Evolutionary conservation across 1,284 basidiomycete genomes (phyloP), one percentile per base, ranked within the genome.

Genomic region (Ustilago trichophora): DNA sequence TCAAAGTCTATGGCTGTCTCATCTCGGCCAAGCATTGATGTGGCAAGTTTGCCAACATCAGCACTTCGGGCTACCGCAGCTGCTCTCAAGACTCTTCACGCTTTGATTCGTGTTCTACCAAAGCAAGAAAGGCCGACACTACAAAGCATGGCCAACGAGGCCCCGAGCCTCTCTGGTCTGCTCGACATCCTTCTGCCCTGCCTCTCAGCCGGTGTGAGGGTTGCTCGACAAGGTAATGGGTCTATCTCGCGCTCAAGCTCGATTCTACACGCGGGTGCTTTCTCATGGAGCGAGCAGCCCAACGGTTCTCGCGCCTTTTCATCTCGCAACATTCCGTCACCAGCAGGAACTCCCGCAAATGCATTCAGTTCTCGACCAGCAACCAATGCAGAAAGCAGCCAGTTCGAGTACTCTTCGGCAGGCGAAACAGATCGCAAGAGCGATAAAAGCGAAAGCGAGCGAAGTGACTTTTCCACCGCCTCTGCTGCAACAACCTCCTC

Each of bases 361-460:
- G n/a, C n/a, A n/a, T n/a, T n/a, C n/a, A n/a, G n/a, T n/a, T n/a
- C n/a, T n/a, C n/a, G n/a, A n/a, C n/a, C n/a, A n/a, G n/a, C n/a
- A n/a, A n/a, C n/a, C n/a, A n/a, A n/a, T n/a, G n/a, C n/a, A n/a
- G n/a, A n/a, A n/a, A n/a, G n/a, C n/a, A n/a, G n/a, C n/a, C n/a
- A n/a, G n/a, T n/a, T n/a, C n/a, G n/a, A n/a, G n/a, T 10, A 37
- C 19, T 51, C 55, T 13, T 65, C 54, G 3, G 21, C 47, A 3
- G 47, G 43, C 18, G 62, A 65, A 36, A 53, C 50, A 13, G 62
- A 65, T 6, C 42, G 55, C 22, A 52, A 47, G 19, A 66, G 63
- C 48, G 56, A 66, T 31, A 54, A 66, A 12, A 67, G 64, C 41
- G 57, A 60, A 45, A 56, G 52, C 44, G 64, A 67, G n/a, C 52